A percentile compares a stretch with the other conserved stretches of the same genome.
Evolutionary conservation across 1,284 basidiomycete genomes (phyloP).

Genomic region (Ustilago loliicola): DNA sequence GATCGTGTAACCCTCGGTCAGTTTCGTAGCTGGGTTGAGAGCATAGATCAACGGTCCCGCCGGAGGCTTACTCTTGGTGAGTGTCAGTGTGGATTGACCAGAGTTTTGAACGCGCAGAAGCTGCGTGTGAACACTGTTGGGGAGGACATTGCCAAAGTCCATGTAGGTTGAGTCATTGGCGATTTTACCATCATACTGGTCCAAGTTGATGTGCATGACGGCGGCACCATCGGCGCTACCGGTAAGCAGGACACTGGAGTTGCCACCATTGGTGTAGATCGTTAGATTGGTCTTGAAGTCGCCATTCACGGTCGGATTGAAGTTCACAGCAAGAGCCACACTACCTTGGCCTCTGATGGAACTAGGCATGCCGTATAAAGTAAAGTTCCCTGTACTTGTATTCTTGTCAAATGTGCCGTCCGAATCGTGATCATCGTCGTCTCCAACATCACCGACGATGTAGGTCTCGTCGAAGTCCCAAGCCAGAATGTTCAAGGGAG

Average conservation of each 20-base stretch:
- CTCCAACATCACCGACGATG: conserved; percentile 10
- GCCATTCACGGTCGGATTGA: background rate
- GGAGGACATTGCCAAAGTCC: background rate
- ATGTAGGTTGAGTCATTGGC: background rate
- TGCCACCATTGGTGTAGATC: background rate
- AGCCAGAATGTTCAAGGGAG: background rate
- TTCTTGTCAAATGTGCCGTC: background rate
- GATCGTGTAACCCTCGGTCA: background rate
- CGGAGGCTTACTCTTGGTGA: background rate
- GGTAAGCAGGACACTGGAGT: background rate
- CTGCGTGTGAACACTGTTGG: background rate
- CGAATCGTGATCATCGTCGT: conserved; percentile 17
- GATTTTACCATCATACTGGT: background rate
- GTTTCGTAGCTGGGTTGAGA: background rate
- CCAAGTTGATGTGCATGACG: background rate
- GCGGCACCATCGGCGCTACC: background rate
- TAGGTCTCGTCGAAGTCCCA: conserved; percentile 26
- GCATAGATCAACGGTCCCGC: background rate
- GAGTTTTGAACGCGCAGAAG: background rate
- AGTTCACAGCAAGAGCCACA: background rate
- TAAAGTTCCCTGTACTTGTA: background rate
- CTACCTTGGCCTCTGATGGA: background rate
- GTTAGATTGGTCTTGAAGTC: background rate
- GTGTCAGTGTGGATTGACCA: background rate
- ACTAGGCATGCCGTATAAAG: background rate